phyloP scores from a whole-genome alignment of 352 stramenopile species.

The Globisporangium emineosum region DNA sequence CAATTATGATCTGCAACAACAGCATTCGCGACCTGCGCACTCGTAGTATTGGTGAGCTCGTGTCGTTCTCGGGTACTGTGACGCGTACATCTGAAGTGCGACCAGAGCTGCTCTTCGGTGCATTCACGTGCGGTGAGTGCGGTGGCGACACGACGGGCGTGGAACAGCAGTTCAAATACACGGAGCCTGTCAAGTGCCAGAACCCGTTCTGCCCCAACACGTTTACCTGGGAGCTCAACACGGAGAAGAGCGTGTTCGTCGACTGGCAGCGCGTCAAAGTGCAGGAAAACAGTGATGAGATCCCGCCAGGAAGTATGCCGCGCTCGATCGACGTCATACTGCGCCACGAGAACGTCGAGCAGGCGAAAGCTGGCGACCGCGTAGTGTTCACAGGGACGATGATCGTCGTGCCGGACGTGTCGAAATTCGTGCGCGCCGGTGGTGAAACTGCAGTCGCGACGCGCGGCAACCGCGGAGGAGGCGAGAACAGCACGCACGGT shows the following conservation, averaged over 20 bases:
- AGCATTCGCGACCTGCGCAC: conserved; percentile 93
- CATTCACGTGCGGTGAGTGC: conserved; percentile 96
- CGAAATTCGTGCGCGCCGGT: conserved; percentile 79
- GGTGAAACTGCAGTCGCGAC: conserved; percentile 68
- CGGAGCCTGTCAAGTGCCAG: conserved; percentile 93
- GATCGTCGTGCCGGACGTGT: conserved; percentile 96
- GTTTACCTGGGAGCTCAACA: conserved; percentile 80
- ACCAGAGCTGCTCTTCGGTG: conserved; percentile 95
- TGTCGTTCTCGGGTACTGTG: conserved; percentile 94
- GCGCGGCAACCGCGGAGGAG: conserved; percentile 27
- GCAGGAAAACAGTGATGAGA: conserved; percentile 99
- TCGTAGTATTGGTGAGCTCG: conserved; percentile 91
- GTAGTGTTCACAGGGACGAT: conserved; percentile 94
- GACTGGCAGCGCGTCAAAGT: conserved; percentile 99
- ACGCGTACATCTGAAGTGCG: conserved; percentile 97
- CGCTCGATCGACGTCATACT: conserved; percentile 97
- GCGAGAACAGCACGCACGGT: conserved; percentile 73
- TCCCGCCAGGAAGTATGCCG: conserved; percentile 97
- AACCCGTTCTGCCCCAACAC: conserved; percentile 96
- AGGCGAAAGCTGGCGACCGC: conserved; percentile 94
- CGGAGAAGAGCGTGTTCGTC: conserved; percentile 93
- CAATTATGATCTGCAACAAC: not conserved
- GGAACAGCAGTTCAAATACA: conserved; percentile 98
- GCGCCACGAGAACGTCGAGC: conserved; percentile 97
- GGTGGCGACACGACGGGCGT: conserved; percentile 89